phyloP scores from a whole-genome alignment of 208 protist genomes.

The Porcisia deanei region DNA sequence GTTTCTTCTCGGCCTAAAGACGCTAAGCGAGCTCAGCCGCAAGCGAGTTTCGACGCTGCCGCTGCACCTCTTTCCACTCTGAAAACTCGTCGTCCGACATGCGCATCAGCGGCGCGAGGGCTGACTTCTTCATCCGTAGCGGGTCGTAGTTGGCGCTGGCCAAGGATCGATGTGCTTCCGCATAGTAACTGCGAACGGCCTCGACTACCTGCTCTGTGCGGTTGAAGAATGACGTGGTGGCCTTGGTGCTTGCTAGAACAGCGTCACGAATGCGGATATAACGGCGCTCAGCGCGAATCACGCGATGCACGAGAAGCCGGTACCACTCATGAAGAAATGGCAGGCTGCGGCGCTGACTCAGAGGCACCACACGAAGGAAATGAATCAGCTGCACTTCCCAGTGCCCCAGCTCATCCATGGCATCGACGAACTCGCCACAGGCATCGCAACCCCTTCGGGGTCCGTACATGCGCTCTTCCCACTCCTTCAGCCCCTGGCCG shows the following conservation, averaged over 20 bases:
- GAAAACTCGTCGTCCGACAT: conserved; percentile 74
- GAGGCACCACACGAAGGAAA: conserved; percentile 64
- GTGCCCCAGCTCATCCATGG: conserved; percentile 78
- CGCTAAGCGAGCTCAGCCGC: conserved; percentile 51
- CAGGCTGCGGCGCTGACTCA: conserved; percentile 71
- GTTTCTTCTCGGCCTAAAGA: not conserved
- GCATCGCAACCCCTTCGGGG: conserved; percentile 62
- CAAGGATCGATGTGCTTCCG: conserved; percentile 76
- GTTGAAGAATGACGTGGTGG: conserved; percentile 41
- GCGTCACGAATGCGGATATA: conserved; percentile 67
- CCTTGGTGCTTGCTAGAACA: conserved; percentile 32
- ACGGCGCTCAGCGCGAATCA: conserved; percentile 73
- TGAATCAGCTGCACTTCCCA: conserved; percentile 68
- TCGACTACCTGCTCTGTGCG: conserved; percentile 65
- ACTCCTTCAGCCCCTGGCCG: conserved; percentile 41
- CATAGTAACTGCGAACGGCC: conserved; percentile 61
- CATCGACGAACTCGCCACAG: conserved; percentile 69
- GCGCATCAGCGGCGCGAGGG: conserved; percentile 60
- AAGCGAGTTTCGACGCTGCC: conserved; percentile 54
- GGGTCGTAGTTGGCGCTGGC: conserved; percentile 84
- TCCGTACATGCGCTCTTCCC: conserved; percentile 57
- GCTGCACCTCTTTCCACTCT: conserved; percentile 65
- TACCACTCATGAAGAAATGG: conserved; percentile 82
- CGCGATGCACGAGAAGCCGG: conserved; percentile 63
- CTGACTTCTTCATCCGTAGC: conserved; percentile 77